phyloP scores from a whole-genome alignment of 2,329 filamentous ascomycete genomes.

The Talaromyces verruculosus region DNA sequence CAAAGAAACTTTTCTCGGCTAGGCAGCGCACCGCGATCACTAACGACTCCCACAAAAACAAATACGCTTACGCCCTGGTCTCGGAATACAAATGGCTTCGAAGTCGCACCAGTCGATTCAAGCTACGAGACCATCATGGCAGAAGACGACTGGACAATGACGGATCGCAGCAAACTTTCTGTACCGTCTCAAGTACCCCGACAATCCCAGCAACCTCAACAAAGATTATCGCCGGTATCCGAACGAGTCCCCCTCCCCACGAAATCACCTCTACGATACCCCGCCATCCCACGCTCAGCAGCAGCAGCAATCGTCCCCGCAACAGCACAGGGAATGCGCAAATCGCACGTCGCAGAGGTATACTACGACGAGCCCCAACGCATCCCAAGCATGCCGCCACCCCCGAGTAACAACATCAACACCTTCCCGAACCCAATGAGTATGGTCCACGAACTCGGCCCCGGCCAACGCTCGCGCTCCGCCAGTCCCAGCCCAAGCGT shows the following conservation, averaged over 20 bases:
- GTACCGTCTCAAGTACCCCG: slow-evolving; percentile 18
- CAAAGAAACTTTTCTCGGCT: slow-evolving; percentile 20
- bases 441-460: neutral
- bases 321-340: slow-evolving; percentile 32
- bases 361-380: slow-evolving; percentile 26
- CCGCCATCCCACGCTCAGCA: slow-evolving; percentile 26
- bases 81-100: neutral
- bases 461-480: slow-evolving; percentile 19
- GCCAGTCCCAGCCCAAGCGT: slow-evolving; percentile 10
- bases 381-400: neutral
- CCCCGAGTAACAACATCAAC: neutral
- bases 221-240: neutral
- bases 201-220: slow-evolving; percentile 8
- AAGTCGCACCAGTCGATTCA: slow-evolving; percentile 18
- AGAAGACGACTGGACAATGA: slow-evolving; percentile 28
- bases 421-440: neutral
- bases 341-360: slow-evolving; percentile 34
- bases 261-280: slow-evolving; percentile 24
- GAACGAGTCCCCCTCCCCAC: neutral
- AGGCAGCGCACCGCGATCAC: slow-evolving; percentile 3
- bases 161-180: slow-evolving; percentile 22
- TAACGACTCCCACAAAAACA: neutral
- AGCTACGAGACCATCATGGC: slow-evolving; percentile 31
- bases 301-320: slow-evolving; percentile 27
- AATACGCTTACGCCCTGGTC: slow-evolving; percentile 1